These are phyloP conservation scores for Chlamydomonas asymmetrica DNA, from an alignment of 139 green algal genomes.

Conservation along the genomic window DNA sequence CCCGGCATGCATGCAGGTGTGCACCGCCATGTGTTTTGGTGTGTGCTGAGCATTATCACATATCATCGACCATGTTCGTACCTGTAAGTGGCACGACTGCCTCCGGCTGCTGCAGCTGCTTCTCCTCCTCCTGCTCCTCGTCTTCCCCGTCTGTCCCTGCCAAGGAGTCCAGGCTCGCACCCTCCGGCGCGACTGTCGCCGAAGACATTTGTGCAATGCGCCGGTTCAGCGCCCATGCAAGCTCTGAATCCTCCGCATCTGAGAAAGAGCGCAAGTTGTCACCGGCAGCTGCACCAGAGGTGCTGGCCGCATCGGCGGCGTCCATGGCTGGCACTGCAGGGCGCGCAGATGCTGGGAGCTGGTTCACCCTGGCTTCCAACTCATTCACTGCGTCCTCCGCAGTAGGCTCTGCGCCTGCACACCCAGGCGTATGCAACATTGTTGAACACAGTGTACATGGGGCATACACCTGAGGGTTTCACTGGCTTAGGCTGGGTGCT, in stretches of 20 bases:
- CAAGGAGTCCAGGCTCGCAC: not conserved
- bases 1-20: no score
- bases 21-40: no score
- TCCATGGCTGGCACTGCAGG: not conserved
- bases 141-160: not conserved
- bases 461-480: no score
- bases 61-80: no score
- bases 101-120: no score
- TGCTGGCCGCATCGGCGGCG: not conserved
- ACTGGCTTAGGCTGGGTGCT: no score
- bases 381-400: conserved; percentile 19
- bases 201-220: conserved; percentile 40
- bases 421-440: no score
- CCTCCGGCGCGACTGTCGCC: not conserved
- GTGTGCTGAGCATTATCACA: no score
- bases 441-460: no score
- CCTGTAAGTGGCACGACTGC: conserved; percentile 16
- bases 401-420: no score
- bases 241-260: conserved; percentile 42
- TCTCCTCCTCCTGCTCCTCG: conserved; percentile 34
- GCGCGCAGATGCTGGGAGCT: not conserved
- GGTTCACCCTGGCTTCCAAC: not conserved
- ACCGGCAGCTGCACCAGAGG: not conserved
- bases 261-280: conserved; percentile 37
- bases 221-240: conserved; percentile 32